A percentile compares a stretch with the other conserved stretches of the same genome.
These are phyloP conservation scores for Oryza rufipogon DNA, from an alignment of 176 grass and related monocot species.

Conservation along the genomic window DNA sequence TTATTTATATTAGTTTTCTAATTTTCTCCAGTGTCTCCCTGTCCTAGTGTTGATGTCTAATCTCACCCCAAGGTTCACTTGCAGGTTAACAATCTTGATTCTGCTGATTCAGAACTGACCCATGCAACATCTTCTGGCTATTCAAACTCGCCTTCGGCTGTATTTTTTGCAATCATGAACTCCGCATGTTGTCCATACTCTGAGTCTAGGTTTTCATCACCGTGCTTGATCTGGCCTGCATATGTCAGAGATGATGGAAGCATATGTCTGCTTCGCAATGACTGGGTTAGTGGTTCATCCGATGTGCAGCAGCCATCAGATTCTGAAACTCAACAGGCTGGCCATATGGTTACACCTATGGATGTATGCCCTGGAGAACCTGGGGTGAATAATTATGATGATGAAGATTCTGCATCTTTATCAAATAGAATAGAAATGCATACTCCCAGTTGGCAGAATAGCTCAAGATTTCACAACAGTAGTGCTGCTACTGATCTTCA, in stretches of 20 bases:
- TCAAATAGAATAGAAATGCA: conserved; percentile 8
- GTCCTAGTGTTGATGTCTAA: background rate
- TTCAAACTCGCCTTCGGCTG: conserved; percentile 76
- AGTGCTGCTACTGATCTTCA: background rate
- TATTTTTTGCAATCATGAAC: conserved; percentile 73
- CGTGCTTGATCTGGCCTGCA: conserved; percentile 46
- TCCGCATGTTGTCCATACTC: conserved; percentile 44
- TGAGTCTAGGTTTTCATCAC: conserved; percentile 38
- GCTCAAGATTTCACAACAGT: background rate
- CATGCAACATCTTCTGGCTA: conserved; percentile 91
- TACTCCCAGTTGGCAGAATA: conserved; percentile 2
- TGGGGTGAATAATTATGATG: conserved; percentile 30
- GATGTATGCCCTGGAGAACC: conserved; percentile 54
- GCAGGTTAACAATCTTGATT: conserved; percentile 98
- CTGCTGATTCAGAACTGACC: conserved; percentile 73
- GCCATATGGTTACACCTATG: conserved; percentile 39
- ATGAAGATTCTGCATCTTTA: background rate
- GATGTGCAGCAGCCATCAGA: conserved; percentile 30
- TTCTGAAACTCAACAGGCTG: conserved; percentile 34
- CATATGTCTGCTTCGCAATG: conserved; percentile 29
- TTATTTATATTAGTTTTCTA: conserved; percentile 32
- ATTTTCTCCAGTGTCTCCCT: background rate
- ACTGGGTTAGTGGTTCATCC: background rate
- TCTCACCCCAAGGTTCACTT: conserved; percentile 42
- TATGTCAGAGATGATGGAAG: conserved; percentile 45